phyloP scores from a whole-genome alignment of 2,329 filamentous ascomycete species.

The Fusarium bactridioides region DNA sequence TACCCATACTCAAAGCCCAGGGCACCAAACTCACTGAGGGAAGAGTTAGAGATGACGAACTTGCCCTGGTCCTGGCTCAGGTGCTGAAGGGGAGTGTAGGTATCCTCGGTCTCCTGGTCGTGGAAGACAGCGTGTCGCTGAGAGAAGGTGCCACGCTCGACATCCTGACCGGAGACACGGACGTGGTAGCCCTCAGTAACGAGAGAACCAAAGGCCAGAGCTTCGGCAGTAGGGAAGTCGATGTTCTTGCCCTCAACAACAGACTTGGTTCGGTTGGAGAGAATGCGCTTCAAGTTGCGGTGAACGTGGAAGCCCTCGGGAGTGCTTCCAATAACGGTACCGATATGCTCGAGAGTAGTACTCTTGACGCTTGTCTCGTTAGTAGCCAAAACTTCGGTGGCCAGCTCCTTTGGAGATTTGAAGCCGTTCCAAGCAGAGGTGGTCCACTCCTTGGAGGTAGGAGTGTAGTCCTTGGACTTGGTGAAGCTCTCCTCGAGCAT shows the following conservation, averaged over 20 bases:
- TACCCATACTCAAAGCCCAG: constrained; percentile 99
- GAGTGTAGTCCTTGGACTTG: constrained; percentile 96
- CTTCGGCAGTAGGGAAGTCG: constrained; percentile 97
- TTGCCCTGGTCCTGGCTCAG: constrained; percentile 90
- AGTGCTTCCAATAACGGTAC: constrained; percentile 76
- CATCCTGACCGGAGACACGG: constrained; percentile 96
- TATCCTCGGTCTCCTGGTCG: constrained; percentile 93
- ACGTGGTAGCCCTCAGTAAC: constrained; percentile 96
- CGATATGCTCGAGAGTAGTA: constrained; percentile 81
- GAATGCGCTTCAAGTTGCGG: constrained; percentile 96
- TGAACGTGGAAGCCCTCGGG: constrained; percentile 90
- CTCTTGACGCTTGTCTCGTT: constrained; percentile 81
- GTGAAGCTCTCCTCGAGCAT: constrained; percentile 98
- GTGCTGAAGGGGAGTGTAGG: constrained; percentile 91
- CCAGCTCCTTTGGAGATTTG: constrained; percentile 98
- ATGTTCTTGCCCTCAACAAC: constrained; percentile 92
- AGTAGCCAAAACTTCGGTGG: constrained; percentile 92
- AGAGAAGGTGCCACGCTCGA: constrained; percentile 99
- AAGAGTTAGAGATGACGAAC: constrained; percentile 98
- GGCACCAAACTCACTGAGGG: constrained; percentile 72
- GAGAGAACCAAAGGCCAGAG: constrained; percentile 90
- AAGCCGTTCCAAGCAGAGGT: constrained; percentile 99
- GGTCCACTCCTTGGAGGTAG: constrained; percentile 96
- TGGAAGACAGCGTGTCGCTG: constrained; percentile 97
- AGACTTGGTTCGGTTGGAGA: constrained; percentile 87